These are phyloP conservation scores for Colletotrichum sp. DNA, from an alignment of 2,329 filamentous ascomycete genomes.

Conservation along the genomic window DNA sequence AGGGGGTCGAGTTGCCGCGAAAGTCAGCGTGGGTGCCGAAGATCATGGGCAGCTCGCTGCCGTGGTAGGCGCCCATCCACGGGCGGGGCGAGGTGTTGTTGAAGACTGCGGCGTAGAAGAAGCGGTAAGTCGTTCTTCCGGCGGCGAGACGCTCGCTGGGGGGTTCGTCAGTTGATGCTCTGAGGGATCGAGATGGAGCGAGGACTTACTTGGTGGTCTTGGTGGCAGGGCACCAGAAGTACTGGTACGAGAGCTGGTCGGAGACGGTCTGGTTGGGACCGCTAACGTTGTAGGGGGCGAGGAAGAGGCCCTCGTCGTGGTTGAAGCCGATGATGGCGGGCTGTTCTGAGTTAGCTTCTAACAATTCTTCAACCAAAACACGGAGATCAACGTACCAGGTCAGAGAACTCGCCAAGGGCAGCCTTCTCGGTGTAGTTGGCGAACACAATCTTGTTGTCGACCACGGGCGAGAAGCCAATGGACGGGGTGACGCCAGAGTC, in stretches of 20 bases:
- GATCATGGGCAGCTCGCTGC: constrained; percentile 34
- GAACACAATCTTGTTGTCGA: constrained; percentile 36
- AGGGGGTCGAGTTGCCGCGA: constrained; percentile 15
- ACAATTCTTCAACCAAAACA: fast-evolving
- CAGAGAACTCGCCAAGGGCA: constrained; percentile 5
- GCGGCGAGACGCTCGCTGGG: constrained; percentile 6
- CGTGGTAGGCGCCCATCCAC: constrained; percentile 33
- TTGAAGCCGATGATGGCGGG: constrained; percentile 18
- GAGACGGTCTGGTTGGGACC: background rate
- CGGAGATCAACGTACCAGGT: background rate
- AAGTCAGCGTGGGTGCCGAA: constrained; percentile 33
- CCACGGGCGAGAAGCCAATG: constrained; percentile 34
- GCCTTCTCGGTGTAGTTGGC: constrained; percentile 33
- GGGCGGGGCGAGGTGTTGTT: constrained; percentile 28
- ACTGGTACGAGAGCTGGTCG: constrained; percentile 7
- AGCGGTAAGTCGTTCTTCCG: constrained; percentile 27
- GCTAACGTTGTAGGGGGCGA: constrained; percentile 11
- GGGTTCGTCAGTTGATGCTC: background rate
- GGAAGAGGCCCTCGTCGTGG: constrained; percentile 12
- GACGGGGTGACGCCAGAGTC: constrained; percentile 27
- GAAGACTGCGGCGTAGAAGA: constrained; percentile 32
- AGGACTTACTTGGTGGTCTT: constrained; percentile 13
- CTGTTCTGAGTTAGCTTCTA: background rate
- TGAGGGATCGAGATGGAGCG: background rate
- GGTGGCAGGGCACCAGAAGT: constrained; percentile 14